These are phyloP conservation scores for Wickerhamiella siamensis DNA, from an alignment of 805 yeast species.

Conservation along the genomic window DNA sequence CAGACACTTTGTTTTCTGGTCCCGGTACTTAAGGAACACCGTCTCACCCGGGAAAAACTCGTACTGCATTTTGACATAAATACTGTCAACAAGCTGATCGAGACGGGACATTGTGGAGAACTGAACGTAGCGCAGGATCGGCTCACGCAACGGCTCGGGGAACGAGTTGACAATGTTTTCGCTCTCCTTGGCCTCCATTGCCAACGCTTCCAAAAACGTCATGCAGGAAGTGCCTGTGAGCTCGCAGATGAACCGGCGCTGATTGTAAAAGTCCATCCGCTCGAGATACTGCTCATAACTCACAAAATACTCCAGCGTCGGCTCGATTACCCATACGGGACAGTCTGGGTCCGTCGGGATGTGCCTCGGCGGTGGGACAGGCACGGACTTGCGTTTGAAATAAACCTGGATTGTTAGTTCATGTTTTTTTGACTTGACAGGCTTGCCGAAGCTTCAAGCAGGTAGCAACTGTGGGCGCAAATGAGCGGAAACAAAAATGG, in stretches of 20 bases:
- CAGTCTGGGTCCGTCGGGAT: conserved; percentile 24
- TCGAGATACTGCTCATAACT: conserved; percentile 61
- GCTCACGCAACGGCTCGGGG: conserved; percentile 86
- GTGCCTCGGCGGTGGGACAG: conserved; percentile 17
- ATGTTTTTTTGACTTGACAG: too few relatives aligned
- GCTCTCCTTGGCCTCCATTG: conserved; percentile 43
- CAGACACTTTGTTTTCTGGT: conserved; percentile 16
- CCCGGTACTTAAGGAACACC: conserved; percentile 42
- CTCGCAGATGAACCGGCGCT: conserved; percentile 81
- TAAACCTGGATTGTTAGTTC: conserved; percentile 21
- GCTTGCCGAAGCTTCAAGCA: too few relatives aligned
- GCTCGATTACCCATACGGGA: conserved; percentile 68
- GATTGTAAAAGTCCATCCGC: conserved; percentile 28
- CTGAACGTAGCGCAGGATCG: conserved; percentile 73
- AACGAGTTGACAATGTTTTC: conserved; percentile 58
- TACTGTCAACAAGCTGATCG: conserved; percentile 77
- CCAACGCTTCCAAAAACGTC: conserved; percentile 78
- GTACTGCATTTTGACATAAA: conserved; percentile 58
- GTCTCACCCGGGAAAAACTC: conserved; percentile 88
- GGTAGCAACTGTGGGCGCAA: too few relatives aligned
- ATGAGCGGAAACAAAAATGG: too few relatives aligned
- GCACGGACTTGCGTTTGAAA: conserved; percentile 26
- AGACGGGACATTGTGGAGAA: conserved; percentile 69
- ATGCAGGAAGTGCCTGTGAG: conserved; percentile 87
- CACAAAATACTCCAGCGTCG: conserved; percentile 79